Percentiles rank a stretch among this genome's conserved stretches.
phyloP scores from a whole-genome alignment of 2,329 filamentous ascomycete genomes.

The Xylariaceae sp. region DNA sequence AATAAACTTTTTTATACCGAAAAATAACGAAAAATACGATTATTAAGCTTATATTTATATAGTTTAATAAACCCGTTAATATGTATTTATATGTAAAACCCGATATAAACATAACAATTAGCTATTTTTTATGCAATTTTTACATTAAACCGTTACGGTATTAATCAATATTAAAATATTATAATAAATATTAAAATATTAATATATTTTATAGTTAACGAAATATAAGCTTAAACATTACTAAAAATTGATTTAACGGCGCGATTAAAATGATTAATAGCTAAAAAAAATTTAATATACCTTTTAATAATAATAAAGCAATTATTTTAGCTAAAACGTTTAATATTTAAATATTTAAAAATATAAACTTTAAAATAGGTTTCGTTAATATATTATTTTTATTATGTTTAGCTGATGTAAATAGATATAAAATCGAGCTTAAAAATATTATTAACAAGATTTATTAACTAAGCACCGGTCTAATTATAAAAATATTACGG shows the following conservation, averaged over 20 bases:
- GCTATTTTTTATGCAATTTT: too few species aligned
- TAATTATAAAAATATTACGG: too few species aligned
- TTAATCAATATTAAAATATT: neutral
- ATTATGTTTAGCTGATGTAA: neutral
- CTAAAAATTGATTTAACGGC: neutral
- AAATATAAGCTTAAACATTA: neutral
- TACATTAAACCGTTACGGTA: too few species aligned
- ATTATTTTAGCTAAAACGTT: neutral
- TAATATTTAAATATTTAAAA: neutral
- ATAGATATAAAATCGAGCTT: neutral
- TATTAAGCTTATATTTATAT: too few species aligned
- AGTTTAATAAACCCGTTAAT: too few species aligned
- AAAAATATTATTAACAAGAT: neutral
- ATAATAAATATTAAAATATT: too few species aligned
- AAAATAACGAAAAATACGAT: too few species aligned
- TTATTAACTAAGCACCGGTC: too few species aligned
- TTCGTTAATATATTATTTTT: neutral
- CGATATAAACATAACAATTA: too few species aligned
- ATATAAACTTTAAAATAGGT: neutral
- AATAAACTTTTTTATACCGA: too few species aligned
- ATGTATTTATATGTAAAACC: too few species aligned
- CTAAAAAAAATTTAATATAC: neutral
- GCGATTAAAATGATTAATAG: neutral
- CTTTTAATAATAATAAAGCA: neutral
- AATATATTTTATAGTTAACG: neutral